Percentiles rank a stretch among this genome's conserved stretches.
Conservation (phyloP, 305 asterid species). For the Andrographis paniculata region DNA sequence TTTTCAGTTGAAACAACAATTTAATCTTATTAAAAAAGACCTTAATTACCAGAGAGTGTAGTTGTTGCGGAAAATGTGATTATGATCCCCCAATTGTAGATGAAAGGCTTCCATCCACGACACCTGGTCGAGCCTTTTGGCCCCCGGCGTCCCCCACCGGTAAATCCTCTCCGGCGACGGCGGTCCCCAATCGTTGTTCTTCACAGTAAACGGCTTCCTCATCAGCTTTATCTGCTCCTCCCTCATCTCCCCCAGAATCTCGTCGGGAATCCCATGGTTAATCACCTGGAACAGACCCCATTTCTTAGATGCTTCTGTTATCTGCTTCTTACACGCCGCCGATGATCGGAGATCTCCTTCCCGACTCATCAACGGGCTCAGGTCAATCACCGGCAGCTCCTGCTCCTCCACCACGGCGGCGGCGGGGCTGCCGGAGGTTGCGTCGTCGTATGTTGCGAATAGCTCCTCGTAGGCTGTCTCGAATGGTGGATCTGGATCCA, state of each 20-base stretch:
- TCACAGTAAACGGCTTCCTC: conserved; percentile 56
- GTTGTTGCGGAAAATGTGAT: too few species aligned
- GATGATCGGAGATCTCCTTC: conserved; percentile 20
- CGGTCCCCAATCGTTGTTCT: conserved; percentile 28
- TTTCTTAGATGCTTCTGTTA: conserved; percentile 59
- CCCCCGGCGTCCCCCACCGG: conserved; percentile 89
- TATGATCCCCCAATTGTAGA: conserved; percentile 36
- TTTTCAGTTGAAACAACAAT: too few species aligned
- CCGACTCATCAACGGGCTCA: conserved; percentile 35
- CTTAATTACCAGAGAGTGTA: too few species aligned
- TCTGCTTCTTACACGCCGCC: conserved; percentile 47
- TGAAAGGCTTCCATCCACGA: conserved; percentile 96
- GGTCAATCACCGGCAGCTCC: conserved; percentile 77
- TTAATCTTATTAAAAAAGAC: too few species aligned
- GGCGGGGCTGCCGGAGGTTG: not conserved
- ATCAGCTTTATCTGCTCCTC: conserved; percentile 56
- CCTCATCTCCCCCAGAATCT: conserved; percentile 56
- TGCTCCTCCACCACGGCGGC: conserved; percentile 33
- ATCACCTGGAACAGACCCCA: conserved; percentile 94
- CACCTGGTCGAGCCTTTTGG: conserved; percentile 52
- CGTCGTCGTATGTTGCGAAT: too few species aligned
- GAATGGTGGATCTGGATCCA: conserved; percentile 75
- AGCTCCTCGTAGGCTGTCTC: conserved; percentile 15
- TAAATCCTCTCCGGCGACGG: conserved; percentile 65
- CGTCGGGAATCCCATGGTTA: conserved; percentile 71